phyloP scores from a whole-genome alignment of 371 early-diverging fungal species.

The Mucor lusitanicus region DNA sequence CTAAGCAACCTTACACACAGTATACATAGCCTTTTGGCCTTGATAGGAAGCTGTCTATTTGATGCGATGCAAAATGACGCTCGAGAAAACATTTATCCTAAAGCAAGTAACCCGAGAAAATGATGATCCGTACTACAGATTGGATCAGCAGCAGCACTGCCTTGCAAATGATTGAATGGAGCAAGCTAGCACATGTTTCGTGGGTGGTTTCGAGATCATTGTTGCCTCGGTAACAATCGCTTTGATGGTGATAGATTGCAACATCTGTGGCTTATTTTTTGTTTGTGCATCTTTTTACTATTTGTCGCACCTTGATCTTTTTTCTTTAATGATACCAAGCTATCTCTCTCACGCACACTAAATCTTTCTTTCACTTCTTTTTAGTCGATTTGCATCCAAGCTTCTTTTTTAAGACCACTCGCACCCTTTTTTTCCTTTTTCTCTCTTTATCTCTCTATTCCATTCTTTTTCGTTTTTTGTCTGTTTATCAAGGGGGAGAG shows the following conservation, averaged over 20 bases:
- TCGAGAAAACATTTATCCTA: neutral
- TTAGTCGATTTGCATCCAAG: neutral
- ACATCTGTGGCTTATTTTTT: neutral
- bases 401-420: neutral
- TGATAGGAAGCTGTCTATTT: neutral
- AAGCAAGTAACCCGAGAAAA: neutral
- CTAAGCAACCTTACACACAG: too few relatives aligned
- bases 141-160: too few relatives aligned
- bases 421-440: neutral
- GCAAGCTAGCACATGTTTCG: neutral
- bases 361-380: slow-evolving; percentile 4
- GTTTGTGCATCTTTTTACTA: neutral
- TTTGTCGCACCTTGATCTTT: neutral
- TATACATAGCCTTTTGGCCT: neutral
- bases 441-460: neutral
- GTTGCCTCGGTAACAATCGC: neutral
- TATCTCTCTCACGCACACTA: neutral
- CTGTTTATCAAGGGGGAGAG: neutral
- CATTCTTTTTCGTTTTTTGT: neutral
- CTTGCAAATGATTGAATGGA: neutral
- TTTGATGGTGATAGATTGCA: neutral
- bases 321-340: neutral
- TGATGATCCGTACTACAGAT: neutral
- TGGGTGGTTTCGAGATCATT: neutral
- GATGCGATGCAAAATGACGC: neutral